Conservation (phyloP, 495 filamentous ascomycete species). For the Penicillium goetzii region DNA sequence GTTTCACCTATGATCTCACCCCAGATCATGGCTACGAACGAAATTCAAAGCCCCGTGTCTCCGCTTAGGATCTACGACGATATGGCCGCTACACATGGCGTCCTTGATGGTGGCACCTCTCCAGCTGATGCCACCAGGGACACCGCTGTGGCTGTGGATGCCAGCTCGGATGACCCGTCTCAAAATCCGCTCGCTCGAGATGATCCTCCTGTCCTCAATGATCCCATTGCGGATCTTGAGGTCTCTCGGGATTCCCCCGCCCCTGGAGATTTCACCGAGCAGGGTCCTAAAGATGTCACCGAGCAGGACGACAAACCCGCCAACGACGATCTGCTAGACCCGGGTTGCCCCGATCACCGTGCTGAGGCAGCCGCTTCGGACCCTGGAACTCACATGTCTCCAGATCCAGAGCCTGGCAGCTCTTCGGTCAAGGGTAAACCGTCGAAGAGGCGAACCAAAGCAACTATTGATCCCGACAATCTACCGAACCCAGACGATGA, state of each 20-base stretch:
- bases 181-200: neutral
- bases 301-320: neutral
- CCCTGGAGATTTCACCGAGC: neutral
- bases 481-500: neutral
- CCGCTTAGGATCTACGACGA: neutral
- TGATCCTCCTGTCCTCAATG: neutral
- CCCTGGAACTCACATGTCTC: neutral
- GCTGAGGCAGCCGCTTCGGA: neutral
- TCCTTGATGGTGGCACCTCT: neutral
- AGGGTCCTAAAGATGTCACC: neutral
- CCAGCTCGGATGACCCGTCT: neutral
- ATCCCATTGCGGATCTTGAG: neutral
- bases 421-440: neutral
- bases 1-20: neutral
- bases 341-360: neutral
- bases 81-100: neutral
- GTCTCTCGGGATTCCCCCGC: neutral
- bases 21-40: neutral
- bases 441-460: too few relatives aligned
- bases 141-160: too few relatives aligned
- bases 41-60: neutral
- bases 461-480: neutral
- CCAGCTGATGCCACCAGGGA: neutral
- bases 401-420: neutral
- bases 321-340: neutral